phyloP scores from a whole-genome alignment of 352 stramenopile genomes.

The Pythium sp. region DNA sequence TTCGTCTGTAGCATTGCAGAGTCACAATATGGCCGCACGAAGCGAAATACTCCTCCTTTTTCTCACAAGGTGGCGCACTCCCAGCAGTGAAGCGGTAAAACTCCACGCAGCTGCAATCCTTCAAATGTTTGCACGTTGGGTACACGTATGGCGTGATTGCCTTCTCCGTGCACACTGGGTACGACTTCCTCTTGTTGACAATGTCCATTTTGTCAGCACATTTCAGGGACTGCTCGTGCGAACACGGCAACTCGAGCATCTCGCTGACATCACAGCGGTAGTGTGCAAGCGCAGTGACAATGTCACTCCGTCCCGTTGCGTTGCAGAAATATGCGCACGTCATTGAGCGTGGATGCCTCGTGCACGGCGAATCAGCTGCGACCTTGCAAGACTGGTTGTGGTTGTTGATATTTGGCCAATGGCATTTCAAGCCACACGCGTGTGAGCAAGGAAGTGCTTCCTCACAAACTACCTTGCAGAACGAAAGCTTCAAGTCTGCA shows the following conservation, averaged over 20 bases:
- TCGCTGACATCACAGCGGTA: constrained; percentile 62
- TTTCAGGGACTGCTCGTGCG: constrained; percentile 48
- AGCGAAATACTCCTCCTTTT: constrained; percentile 62
- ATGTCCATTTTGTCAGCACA: constrained; percentile 53
- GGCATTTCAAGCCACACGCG: constrained; percentile 61
- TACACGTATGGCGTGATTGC: constrained; percentile 68
- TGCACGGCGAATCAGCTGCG: constrained; percentile 63
- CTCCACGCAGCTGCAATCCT: constrained; percentile 62
- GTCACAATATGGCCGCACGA: constrained; percentile 58
- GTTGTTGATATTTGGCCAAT: constrained; percentile 49
- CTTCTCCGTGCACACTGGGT: constrained; percentile 55
- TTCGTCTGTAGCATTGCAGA: constrained; percentile 60
- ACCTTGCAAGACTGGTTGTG: constrained; percentile 66
- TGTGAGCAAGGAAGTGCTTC: constrained; percentile 62
- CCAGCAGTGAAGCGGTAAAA: constrained; percentile 49
- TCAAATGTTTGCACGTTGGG: constrained; percentile 62
- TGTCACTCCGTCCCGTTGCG: constrained; percentile 17
- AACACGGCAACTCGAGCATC: constrained; percentile 60
- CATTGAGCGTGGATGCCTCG: constrained; percentile 44
- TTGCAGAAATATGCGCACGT: constrained; percentile 52
- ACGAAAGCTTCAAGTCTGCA: constrained; percentile 60
- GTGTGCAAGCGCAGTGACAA: constrained; percentile 37
- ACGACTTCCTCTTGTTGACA: constrained; percentile 23
- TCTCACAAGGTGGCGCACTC: constrained; percentile 39
- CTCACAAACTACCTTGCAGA: constrained; percentile 72